Base-by-base conservation (phyloP, 140 eudicot genomes). In the Senecio squalidus region DNA sequence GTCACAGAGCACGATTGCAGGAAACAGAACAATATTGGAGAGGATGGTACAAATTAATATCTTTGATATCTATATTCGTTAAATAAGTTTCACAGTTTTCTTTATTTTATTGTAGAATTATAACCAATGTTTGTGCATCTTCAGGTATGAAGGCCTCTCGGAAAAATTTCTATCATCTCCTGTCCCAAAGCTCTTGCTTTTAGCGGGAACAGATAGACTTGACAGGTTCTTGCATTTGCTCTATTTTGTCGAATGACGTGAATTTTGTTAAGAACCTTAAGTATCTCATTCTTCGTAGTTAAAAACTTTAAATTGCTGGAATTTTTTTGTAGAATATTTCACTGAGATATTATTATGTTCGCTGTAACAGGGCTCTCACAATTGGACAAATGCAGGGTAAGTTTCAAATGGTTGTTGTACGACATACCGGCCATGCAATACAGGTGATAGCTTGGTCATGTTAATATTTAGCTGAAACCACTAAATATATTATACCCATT, bases 361-460 rank as follows among this genome's bases (percentile, higher is more conserved):
- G 24, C 38, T 66, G 59, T 66, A 33, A n/a, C 95, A 92, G 98
- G 80, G 50, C 89, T 67, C 95, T 92, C 52, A 92, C 98, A 46
- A 92, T 92, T 11, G 98, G 98, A 69, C 98, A 87, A 66, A 92
- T 92, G 98, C 98, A 92, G 75, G 98, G 98, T 28, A 92, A 92
- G 80, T 92, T 84, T 72, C 98, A 92, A 68, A 92, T 92, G 98
- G 86, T 87, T 60, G 87, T 92, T 9, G 95, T 92, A 44, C 84
- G 96, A 60, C 98, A 92, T 53, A 92, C 96, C 14, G 98, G 98
- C 49, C 98, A 92, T 84, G 93, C 96, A 61, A 92, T 92, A 76
- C 98, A 92, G 96, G 98, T 92, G 29, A 38, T 25, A 41, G 20
- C 46, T 71, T 47, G 6, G 24, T 58, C 48, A 14, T 51, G 9